Conservation (phyloP, 169 alveolate genomes). For the Plasmodium gallinaceum region DNA sequence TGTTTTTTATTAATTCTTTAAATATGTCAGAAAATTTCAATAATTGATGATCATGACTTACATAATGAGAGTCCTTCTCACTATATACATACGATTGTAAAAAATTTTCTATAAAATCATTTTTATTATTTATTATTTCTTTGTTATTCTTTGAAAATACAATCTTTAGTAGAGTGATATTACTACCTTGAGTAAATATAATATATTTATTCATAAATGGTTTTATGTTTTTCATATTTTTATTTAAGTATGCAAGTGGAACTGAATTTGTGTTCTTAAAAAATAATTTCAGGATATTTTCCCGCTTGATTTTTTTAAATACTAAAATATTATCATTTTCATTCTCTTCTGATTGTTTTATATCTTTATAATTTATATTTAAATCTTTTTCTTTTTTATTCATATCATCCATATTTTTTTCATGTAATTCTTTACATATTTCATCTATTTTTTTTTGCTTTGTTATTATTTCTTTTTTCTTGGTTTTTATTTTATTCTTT, state of each 20-base stretch:
- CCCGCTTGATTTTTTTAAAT: slow-evolving; percentile 32
- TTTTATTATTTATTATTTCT: not conserved
- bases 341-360: not conserved
- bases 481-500: not conserved
- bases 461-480: not conserved
- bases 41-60: not conserved
- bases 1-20: slow-evolving; percentile 10
- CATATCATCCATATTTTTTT: not conserved
- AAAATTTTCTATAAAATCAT: slow-evolving; percentile 1
- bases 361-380: not conserved
- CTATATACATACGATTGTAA: not conserved
- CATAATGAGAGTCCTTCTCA: not conserved
- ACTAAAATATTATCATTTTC: not conserved
- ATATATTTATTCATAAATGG: slow-evolving; percentile 39
- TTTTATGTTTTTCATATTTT: slow-evolving; percentile 34
- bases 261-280: not conserved
- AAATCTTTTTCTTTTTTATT: too few species aligned
- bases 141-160: slow-evolving; percentile 11
- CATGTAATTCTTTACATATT: not conserved
- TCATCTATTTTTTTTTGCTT: not conserved
- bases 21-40: slow-evolving; percentile 25
- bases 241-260: slow-evolving; percentile 25
- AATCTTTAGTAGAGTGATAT: slow-evolving; percentile 24
- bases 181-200: slow-evolving; percentile 41
- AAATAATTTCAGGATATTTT: slow-evolving; percentile 30